Evolutionary conservation across 2,329 filamentous ascomycete species (phyloP), one percentile per base, ranked within the genome.

Genomic region (Thielaviopsis punctulata): DNA sequence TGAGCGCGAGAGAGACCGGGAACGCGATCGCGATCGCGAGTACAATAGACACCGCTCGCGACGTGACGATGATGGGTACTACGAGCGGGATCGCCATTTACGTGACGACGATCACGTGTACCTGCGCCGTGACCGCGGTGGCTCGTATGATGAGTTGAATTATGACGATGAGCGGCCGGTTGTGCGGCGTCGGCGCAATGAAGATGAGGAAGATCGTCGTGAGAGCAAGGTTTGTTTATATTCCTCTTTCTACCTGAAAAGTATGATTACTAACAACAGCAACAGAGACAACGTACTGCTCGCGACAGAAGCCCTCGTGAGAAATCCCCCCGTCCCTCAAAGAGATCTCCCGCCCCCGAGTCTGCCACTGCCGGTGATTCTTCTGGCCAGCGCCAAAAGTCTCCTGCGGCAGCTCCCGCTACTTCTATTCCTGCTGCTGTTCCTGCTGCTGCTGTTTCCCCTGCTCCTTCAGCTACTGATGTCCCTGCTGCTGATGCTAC

Each of bases 81-180:
- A 94, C 63, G 88, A 92, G 55, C 82, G 86, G 52, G 90, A 95
- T 66, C 77, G 89, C 51, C 79, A 88, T 56, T 86, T 92, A 58
- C 79, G 89, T 48, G 90, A 96, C 63, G 84, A 88, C 59, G 89
- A 95, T 64, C 80, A 87, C 55, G 73, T 84, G 50, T 95, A 95
- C 66, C 81, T 87, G 54, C 85, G 89, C 59, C 86, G 86, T 54
- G 87, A 88, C 62, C 82, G 86, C 44, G 78, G 83, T 59, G 82
- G 84, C 59, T 81, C 82, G 59, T 80, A 87, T 56, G 88, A 93
- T 61, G 88, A 94, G 64, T 76, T 96, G 55, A 89, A 93, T 62
- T 95, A 95, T 64, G 88, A 90, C 56, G 87, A 90, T 65, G 71
- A 83, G 65, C 70, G 75, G 59, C 68, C 84, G 68, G 64, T 77